phyloP scores from a whole-genome alignment of 768 basidiomycete species.

The Austroboletus eburneus region DNA sequence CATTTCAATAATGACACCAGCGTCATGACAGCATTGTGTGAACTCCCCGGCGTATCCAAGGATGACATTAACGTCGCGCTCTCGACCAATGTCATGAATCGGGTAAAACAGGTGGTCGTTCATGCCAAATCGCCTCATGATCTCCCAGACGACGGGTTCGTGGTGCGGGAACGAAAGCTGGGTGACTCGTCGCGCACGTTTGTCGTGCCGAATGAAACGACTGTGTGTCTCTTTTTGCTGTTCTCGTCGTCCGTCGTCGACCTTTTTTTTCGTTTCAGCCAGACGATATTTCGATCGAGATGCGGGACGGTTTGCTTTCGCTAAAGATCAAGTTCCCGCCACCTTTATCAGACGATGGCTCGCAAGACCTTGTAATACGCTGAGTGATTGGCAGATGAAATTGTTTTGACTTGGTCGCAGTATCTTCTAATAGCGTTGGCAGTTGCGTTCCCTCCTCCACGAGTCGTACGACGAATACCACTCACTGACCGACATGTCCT shows the following conservation, averaged over 20 bases:
- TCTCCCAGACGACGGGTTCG: conserved; percentile 39
- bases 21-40: conserved; percentile 56
- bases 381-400: conserved; percentile 31
- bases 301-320: conserved; percentile 60
- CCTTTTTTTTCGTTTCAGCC: conserved; percentile 31
- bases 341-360: conserved; percentile 37
- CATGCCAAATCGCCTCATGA: conserved; percentile 41
- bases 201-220: conserved; percentile 51
- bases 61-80: conserved; percentile 56
- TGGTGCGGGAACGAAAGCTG: conserved; percentile 52
- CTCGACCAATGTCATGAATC: conserved; percentile 56
- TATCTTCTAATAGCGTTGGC: conserved; percentile 5
- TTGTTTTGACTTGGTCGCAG: conserved; percentile 9
- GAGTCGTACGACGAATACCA: too few relatives aligned
- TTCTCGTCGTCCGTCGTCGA: neutral
- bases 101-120: conserved; percentile 58
- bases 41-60: conserved; percentile 64
- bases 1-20: conserved; percentile 50
- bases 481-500: too few relatives aligned
- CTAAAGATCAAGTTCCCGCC: conserved; percentile 51
- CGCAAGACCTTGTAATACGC: conserved; percentile 47
- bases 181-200: conserved; percentile 43
- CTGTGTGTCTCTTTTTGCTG: conserved; percentile 39
- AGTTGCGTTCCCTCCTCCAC: neutral
- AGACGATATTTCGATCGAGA: conserved; percentile 49